Percentiles rank a stretch among this genome's conserved stretches.
Evolutionary conservation across 1,284 basidiomycete species (phyloP).

Genomic region (Ceratorhiza oryzae-sativae): DNA sequence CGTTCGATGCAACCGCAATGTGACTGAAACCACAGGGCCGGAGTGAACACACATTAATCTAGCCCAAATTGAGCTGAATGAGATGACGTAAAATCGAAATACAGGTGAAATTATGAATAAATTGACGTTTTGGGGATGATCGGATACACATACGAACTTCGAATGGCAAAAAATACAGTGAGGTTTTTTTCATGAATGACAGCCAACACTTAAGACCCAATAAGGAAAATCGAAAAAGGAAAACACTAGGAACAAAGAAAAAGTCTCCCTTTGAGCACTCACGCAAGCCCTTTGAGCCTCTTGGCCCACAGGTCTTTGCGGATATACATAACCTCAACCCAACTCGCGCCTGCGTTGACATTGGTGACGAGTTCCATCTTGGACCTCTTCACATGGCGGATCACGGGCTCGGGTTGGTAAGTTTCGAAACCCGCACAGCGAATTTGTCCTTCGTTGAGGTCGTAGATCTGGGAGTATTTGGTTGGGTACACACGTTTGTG

Average conservation of each 20-base stretch:
- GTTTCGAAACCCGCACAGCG: conserved; percentile 22
- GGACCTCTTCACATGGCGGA: conserved; percentile 8
- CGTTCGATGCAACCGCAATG: not conserved
- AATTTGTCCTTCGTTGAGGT: not conserved
- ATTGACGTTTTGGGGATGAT: not conserved
- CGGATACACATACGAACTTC: not conserved
- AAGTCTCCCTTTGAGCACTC: not conserved
- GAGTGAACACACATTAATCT: too few species aligned
- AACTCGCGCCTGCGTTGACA: conserved; percentile 27
- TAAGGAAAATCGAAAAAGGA: not conserved
- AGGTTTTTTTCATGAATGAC: not conserved
- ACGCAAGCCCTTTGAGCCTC: not conserved
- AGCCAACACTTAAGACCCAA: not conserved
- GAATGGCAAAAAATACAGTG: not conserved
- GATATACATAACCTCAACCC: conserved; percentile 31
- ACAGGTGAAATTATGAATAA: conserved; percentile 5
- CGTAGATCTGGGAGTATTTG: conserved; percentile 22
- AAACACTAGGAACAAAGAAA: too few species aligned
- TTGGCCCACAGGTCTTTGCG: conserved; percentile 32
- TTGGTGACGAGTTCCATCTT: conserved; percentile 33
- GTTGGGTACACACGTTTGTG: conserved; percentile 21
- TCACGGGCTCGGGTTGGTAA: not conserved
- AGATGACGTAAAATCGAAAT: too few species aligned
- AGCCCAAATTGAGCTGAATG: too few species aligned
- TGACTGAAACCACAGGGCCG: too few species aligned